Evolutionary conservation across 2,329 filamentous ascomycete genomes (phyloP).

Genomic region (Trichoderma simmonsii): DNA sequence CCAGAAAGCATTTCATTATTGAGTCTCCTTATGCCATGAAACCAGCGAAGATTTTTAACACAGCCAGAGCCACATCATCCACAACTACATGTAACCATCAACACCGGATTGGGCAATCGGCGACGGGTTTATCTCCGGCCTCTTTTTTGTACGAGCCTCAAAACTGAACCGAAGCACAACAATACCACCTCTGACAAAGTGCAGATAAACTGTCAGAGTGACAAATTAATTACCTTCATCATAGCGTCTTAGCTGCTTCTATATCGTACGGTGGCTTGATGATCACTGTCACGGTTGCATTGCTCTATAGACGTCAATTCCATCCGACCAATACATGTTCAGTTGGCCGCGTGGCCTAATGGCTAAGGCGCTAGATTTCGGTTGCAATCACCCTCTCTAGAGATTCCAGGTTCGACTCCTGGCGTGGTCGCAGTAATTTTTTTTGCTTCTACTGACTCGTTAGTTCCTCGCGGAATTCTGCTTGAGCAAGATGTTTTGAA

Average conservation of each 20-base stretch:
- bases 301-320: neutral
- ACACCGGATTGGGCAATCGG: neutral
- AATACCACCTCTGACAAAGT: neutral
- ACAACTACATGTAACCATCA: neutral
- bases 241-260: neutral
- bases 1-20: neutral
- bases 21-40: too few species aligned
- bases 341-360: conserved; percentile 36
- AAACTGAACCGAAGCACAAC: neutral
- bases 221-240: neutral
- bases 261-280: neutral
- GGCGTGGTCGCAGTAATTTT: conserved; percentile 30
- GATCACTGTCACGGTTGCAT: neutral
- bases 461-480: neutral
- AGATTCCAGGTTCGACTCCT: conserved; percentile 39
- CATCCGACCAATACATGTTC: neutral
- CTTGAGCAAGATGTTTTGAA: too few species aligned
- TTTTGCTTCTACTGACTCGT: neutral
- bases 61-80: neutral
- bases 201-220: too few species aligned
- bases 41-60: neutral
- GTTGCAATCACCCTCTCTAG: conserved; percentile 27
- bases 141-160: too few species aligned
- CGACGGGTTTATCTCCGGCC: neutral
- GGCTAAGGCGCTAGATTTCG: conserved; percentile 38